Evolutionary conservation across 2,329 filamentous ascomycete genomes (phyloP), one percentile per base, ranked within the genome.

Genomic region (Mycogone perniciosa): DNA sequence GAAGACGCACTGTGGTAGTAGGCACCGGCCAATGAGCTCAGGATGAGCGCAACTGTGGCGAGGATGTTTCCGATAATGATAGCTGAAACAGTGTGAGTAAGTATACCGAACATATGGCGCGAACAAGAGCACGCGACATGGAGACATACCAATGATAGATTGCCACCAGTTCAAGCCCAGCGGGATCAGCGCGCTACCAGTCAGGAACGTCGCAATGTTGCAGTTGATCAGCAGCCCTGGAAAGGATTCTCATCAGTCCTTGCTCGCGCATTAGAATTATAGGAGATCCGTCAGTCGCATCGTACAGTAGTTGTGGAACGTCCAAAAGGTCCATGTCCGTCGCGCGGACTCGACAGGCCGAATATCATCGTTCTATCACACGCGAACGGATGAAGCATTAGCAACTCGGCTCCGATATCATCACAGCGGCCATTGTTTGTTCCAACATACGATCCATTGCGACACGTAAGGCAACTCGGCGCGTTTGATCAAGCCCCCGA

Each of bases 151-250:
- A n/a, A 72, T 70, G 44, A 71, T 63, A 27, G 70, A 67, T 51
- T 72, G 70, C 69, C 70, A 72, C 65, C 68, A 72, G 2, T 62
- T 70, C 13, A 72, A 60, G 3, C 70, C 69, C 9, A 71, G 51
- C 1, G 69, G 66, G 43, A 72, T 71, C 20, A 72, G 62, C n/a
- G 69, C 66, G 40, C 69, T 71, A 33, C 70, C 70, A 0, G 68
- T 69, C 13, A 72, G 59, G 48, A 68, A 73, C 1, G 67, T 71
- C 1, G 69, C 63, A 53, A 72, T 72, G 53, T 69, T 72, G 52
- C 66, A 72, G 53, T 76, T 75, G 56, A 74, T 68, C 42, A 76
- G 56, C n/a, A 76, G 62, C 72, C 71, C 71, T 73, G 30, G 2
- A 30, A 2, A 34, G 10, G 7, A 26, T 20, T 44, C 5, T 27